Base-by-base conservation (phyloP, 2,329 filamentous ascomycete genomes). In the Exserohilum turcica region DNA sequence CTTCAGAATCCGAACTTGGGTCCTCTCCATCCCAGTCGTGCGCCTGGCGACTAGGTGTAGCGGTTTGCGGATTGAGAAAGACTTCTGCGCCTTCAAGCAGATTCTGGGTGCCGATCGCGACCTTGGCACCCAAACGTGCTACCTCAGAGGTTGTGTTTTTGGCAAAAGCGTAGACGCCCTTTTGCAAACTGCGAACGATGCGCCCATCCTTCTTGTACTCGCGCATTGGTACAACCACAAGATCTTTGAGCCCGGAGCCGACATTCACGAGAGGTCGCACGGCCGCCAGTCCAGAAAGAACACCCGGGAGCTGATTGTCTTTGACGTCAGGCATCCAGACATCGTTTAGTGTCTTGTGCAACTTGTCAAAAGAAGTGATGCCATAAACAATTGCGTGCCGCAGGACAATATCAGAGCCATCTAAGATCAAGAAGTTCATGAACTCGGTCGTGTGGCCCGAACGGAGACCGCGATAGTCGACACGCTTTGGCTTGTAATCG, bases 401-500 rank as follows among this genome's bases (percentile, higher is more conserved):
- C 47, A 99, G 82, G 6, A 89, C 84, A 82, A 99, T 89, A 56
- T 93, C 87, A 2, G 94, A 87, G 60, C 90, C 88, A 63, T 99
- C 94, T 1, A 99, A 84, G 12, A 93, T 90, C 60, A 99, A 84
- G 71, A 99, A 97, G 74, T 99, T 99, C 92, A 97, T 97, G 68
- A 99, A 96, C 73, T 99, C 94, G 0, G 91, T 96, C 0, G 94
- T 97, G 61, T 91, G 91, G 1, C 94, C 94, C 1, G 94, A 97
- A 21, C 92, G 87, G 3, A 99, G 83, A 3, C 92, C 92, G 0
- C 87, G 90, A 65, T 99, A 99, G 73, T 99, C 93, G 15, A 99
- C 91, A n/a, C 91, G 86, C 75, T 99, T 97, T 7, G 94, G 94
- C 73, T 99, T 99, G 78, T 99, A 99, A 75, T 99, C 94, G 3